These are phyloP conservation scores for Russula vinacea DNA, from an alignment of 768 basidiomycete species.

Conservation along the genomic window DNA sequence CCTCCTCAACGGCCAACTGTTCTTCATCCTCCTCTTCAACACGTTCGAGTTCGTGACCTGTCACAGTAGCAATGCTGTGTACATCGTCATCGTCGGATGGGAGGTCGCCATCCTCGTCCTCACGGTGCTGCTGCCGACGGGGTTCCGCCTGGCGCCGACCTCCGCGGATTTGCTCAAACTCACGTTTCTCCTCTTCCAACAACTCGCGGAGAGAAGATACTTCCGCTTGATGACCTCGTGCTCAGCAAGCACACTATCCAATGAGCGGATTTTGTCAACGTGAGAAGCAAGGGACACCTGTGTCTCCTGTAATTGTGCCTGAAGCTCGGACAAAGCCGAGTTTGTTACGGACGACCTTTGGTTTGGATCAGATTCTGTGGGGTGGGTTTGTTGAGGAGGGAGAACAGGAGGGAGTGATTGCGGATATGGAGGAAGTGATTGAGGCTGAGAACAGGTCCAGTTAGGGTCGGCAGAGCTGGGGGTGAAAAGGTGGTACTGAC, in stretches of 20 bases:
- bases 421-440: conserved; percentile 61
- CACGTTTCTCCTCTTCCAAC: conserved; percentile 62
- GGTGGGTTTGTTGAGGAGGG: conserved; percentile 35
- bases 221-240: conserved; percentile 83
- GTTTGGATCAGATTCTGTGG: conserved; percentile 32
- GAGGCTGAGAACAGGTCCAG: conserved; percentile 44
- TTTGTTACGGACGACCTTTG: conserved; percentile 30
- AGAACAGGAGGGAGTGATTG: conserved; percentile 60
- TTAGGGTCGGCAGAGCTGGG: neutral
- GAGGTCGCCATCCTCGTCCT: conserved; percentile 35
- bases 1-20: conserved; percentile 42
- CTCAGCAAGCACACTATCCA: conserved; percentile 79
- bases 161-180: conserved; percentile 41
- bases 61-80: conserved; percentile 67
- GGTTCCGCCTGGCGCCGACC: conserved; percentile 25
- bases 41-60: conserved; percentile 64
- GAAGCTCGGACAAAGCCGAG: conserved; percentile 59
- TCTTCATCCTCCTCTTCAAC: conserved; percentile 77
- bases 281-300: conserved; percentile 73
- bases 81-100: conserved; percentile 54
- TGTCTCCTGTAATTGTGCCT: conserved; percentile 79
- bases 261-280: conserved; percentile 75
- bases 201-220: conserved; percentile 67
- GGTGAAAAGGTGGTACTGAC: conserved; percentile 44
- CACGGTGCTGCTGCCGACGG: conserved; percentile 24